phyloP scores from a whole-genome alignment of 805 yeast genomes.

The Ogataea haglerorum region DNA sequence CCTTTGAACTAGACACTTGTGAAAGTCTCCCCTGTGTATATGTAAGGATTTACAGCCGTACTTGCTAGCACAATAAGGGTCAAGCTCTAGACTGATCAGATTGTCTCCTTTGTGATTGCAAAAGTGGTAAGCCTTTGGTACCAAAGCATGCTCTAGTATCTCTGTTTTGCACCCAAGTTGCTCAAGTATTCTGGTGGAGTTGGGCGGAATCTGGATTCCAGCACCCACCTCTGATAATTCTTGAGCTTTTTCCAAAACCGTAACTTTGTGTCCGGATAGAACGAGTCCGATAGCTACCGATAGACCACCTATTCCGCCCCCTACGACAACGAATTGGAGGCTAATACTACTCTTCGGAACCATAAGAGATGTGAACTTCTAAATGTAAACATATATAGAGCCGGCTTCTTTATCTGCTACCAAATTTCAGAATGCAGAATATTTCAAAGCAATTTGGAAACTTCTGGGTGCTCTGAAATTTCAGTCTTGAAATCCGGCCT shows the following conservation, averaged over 20 bases:
- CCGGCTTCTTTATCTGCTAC: conserved; percentile 2
- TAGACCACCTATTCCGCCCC: conserved; percentile 34
- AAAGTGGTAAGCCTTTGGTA: conserved; percentile 13
- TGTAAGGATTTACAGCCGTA: conserved; percentile 16
- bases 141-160: conserved; percentile 8
- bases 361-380: neutral
- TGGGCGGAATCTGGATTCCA: conserved; percentile 22
- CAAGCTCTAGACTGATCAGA: conserved; percentile 9
- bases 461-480: conserved; percentile 12
- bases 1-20: conserved; percentile 9
- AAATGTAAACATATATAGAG: neutral
- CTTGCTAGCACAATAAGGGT: conserved; percentile 13
- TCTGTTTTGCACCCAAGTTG: conserved; percentile 11
- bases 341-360: conserved; percentile 2
- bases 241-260: conserved; percentile 27
- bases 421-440: conserved; percentile 11
- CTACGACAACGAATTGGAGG: conserved; percentile 23
- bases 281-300: conserved; percentile 27
- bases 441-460: conserved; percentile 5
- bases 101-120: conserved; percentile 14
- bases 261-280: conserved; percentile 26
- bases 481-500: conserved; percentile 39
- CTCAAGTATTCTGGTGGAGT: conserved; percentile 15
- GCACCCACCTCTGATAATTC: conserved; percentile 20
- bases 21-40: conserved; percentile 19